Evolutionary conservation across 1,284 basidiomycete genomes (phyloP).

Genomic region (Stygiomarasmius scandens): DNA sequence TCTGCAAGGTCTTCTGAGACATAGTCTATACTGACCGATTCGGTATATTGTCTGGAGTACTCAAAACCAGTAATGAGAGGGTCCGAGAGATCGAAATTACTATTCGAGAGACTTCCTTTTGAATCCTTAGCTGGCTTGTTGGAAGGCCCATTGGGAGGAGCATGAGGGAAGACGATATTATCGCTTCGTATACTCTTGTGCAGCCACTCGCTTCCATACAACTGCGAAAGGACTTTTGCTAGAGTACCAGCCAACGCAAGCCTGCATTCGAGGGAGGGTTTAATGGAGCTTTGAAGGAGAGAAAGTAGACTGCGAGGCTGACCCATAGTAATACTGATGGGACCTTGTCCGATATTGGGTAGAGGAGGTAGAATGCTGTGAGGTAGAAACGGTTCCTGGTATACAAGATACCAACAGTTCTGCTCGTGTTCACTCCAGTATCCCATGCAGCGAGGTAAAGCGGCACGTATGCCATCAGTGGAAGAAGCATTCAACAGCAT

Average conservation of each 20-base stretch:
- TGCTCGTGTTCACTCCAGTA: slow-evolving; percentile 13
- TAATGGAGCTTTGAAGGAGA: slow-evolving; percentile 2
- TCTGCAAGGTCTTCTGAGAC: background rate
- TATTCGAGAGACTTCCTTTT: no score
- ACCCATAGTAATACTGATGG: background rate
- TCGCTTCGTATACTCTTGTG: slow-evolving; percentile 12
- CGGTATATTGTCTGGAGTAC: slow-evolving; percentile 13
- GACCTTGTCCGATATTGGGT: no score
- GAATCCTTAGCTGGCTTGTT: no score
- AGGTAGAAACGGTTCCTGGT: background rate
- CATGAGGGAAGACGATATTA: slow-evolving; percentile 10
- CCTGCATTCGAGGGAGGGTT: slow-evolving; percentile 9
- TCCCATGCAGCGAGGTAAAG: slow-evolving; percentile 7
- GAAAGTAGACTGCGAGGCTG: slow-evolving; percentile 3
- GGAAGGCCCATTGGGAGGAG: background rate
- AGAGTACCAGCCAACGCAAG: background rate
- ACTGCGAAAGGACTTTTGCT: slow-evolving; percentile 5
- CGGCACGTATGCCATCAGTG: background rate
- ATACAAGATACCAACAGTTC: slow-evolving; percentile 14
- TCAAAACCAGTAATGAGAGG: slow-evolving; percentile 12
- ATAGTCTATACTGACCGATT: slow-evolving; percentile 10
- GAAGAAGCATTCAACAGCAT: slow-evolving; percentile 6
- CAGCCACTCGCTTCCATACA: slow-evolving; percentile 12
- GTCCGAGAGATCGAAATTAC: background rate
- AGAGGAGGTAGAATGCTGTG: no score